These are phyloP conservation scores for Bromus sterilis DNA, from an alignment of 176 grass and related monocot species.

Conservation along the genomic window DNA sequence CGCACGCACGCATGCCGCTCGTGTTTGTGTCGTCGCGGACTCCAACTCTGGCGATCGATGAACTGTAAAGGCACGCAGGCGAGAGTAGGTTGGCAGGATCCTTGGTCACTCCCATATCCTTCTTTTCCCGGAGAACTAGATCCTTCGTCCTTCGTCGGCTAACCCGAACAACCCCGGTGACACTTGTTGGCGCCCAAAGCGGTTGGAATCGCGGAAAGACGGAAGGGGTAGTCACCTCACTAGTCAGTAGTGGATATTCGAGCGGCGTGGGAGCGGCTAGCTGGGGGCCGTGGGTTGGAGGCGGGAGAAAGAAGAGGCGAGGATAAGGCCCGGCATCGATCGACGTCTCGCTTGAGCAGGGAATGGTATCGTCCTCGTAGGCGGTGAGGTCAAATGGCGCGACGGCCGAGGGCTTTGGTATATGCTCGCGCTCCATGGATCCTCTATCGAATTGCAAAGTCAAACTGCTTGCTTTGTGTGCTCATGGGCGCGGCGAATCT, in stretches of 20 bases:
- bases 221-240: no score
- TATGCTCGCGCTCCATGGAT: slow-evolving; percentile 18
- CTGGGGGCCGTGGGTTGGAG: background rate
- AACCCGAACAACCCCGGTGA: background rate
- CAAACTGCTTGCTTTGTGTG: background rate
- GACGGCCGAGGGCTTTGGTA: background rate
- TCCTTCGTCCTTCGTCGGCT: slow-evolving; percentile 9
- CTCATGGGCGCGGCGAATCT: slow-evolving; percentile 18
- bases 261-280: background rate
- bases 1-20: background rate
- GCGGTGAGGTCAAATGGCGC: slow-evolving; percentile 20
- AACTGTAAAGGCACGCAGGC: no score
- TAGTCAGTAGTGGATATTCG: slow-evolving; percentile 29
- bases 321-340: slow-evolving; percentile 14
- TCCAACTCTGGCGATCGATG: no score
- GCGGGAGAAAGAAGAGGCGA: slow-evolving; percentile 1
- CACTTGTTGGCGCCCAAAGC: slow-evolving; percentile 18
- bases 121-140: background rate
- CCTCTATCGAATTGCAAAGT: slow-evolving; percentile 26
- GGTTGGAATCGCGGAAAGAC: slow-evolving; percentile 10
- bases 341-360: slow-evolving; percentile 18
- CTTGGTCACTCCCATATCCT: background rate
- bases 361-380: slow-evolving; percentile 28
- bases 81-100: background rate
- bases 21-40: slow-evolving; percentile 27